Conservation (phyloP, 2,329 filamentous ascomycete species). For the Fonsecaea pedrosoi region DNA sequence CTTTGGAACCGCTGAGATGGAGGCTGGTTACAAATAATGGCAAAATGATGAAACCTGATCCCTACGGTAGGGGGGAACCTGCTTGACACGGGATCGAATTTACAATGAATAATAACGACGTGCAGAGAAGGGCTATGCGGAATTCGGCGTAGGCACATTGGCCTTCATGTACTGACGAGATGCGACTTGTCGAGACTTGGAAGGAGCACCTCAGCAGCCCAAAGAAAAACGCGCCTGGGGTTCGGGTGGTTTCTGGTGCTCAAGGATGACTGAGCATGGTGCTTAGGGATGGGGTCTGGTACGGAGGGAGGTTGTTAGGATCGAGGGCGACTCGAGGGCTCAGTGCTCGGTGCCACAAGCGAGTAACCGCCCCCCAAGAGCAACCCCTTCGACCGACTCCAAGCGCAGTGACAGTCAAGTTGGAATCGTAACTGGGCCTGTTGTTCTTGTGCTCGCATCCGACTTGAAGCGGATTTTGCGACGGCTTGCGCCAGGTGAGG, state of each 20-base stretch:
- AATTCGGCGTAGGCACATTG: slow-evolving; percentile 4
- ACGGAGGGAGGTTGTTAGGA: neutral
- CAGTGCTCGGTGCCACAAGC: neutral
- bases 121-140: slow-evolving; percentile 10
- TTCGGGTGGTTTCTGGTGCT: slow-evolving; percentile 7
- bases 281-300: neutral
- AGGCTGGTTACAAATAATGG: slow-evolving; percentile 3
- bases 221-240: neutral
- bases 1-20: neutral
- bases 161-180: slow-evolving; percentile 13
- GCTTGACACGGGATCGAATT: neutral
- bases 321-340: neutral
- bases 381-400: neutral
- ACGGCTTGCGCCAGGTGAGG: slow-evolving; percentile 9
- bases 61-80: neutral
- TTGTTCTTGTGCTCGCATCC: neutral
- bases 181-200: slow-evolving; percentile 10
- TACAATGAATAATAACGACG: slow-evolving; percentile 9
- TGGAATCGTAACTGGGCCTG: neutral
- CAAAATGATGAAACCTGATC: slow-evolving; percentile 3
- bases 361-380: neutral
- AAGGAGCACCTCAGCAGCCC: neutral
- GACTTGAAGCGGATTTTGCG: slow-evolving; percentile 8
- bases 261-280: slow-evolving; percentile 12
- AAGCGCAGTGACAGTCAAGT: neutral